Conservation (phyloP, 768 basidiomycete species). For the Leccinum obscurum region DNA sequence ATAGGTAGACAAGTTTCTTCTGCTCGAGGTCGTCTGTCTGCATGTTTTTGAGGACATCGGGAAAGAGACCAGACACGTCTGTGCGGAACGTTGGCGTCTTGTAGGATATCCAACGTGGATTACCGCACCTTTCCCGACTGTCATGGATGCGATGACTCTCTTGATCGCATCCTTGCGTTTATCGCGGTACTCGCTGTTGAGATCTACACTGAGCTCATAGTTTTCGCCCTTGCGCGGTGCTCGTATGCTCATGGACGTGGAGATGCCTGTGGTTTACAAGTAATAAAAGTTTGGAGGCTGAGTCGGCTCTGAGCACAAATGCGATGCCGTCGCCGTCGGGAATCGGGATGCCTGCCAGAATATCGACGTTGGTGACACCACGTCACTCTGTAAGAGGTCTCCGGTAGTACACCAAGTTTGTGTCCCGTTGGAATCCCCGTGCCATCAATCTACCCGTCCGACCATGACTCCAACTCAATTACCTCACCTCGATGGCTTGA, state of each 20-base stretch:
- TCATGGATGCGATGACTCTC: slow-evolving; percentile 96
- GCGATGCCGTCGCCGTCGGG: too few species aligned
- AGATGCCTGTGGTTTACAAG: slow-evolving; percentile 2
- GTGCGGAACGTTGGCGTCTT: slow-evolving; percentile 5
- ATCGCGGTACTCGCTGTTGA: slow-evolving; percentile 95
- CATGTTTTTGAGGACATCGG: slow-evolving; percentile 99
- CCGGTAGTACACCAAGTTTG: too few species aligned
- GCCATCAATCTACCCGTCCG: too few species aligned
- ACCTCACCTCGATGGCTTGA: too few species aligned
- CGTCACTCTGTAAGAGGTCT: too few species aligned
- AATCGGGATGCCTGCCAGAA: too few species aligned
- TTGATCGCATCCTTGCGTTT: slow-evolving; percentile 99
- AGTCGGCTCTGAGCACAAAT: background rate
- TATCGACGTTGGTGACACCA: too few species aligned
- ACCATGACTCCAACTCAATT: too few species aligned
- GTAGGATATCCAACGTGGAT: slow-evolving; percentile 2
- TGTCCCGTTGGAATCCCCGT: too few species aligned
- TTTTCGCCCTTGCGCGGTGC: slow-evolving; percentile 85
- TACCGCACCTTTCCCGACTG: slow-evolving; percentile 88
- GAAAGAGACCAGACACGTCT: slow-evolving; percentile 94
- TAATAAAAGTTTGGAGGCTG: background rate
- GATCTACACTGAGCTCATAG: slow-evolving; percentile 94
- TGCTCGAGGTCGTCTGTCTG: slow-evolving; percentile 99
- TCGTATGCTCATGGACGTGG: slow-evolving; percentile 44
- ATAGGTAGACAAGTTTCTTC: slow-evolving; percentile 99